phyloP scores from a whole-genome alignment of 2,329 filamentous ascomycete species.

The Colletotrichum tofieldiae region DNA sequence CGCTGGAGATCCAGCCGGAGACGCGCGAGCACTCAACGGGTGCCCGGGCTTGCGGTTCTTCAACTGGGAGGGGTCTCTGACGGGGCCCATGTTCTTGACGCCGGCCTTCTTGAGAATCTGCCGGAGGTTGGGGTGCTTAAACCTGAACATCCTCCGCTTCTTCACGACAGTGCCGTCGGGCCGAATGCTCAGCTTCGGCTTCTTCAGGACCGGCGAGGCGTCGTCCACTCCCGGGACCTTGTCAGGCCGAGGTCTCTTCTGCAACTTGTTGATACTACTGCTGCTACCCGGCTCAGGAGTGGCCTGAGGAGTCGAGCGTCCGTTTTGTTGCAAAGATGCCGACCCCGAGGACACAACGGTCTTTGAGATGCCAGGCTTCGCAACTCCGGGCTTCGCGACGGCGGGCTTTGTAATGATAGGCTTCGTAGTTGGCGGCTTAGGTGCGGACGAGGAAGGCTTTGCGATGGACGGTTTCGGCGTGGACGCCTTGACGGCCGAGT shows the following conservation, averaged over 20 bases:
- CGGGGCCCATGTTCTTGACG: slow-evolving; percentile 26
- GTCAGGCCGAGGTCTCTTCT: slow-evolving; percentile 57
- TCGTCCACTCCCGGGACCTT: slow-evolving; percentile 54
- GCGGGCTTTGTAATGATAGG: slow-evolving; percentile 46
- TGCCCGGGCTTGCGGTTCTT: slow-evolving; percentile 35
- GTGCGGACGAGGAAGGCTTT: slow-evolving; percentile 1
- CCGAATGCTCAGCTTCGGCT: slow-evolving; percentile 54
- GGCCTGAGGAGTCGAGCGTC: slow-evolving; percentile 34
- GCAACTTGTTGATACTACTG: slow-evolving; percentile 40
- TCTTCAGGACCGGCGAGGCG: slow-evolving; percentile 55
- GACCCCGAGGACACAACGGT: slow-evolving; percentile 12
- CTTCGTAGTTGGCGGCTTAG: not conserved
- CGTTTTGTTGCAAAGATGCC: slow-evolving; percentile 12
- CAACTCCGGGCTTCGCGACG: slow-evolving; percentile 16
- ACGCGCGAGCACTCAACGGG: slow-evolving; percentile 36
- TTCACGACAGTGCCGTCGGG: slow-evolving; percentile 44
- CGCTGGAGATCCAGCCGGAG: slow-evolving; percentile 50
- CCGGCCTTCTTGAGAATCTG: slow-evolving; percentile 49
- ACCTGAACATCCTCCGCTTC: slow-evolving; percentile 56
- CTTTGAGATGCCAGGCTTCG: slow-evolving; percentile 18
- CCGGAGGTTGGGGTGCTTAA: slow-evolving; percentile 54
- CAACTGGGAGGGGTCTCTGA: slow-evolving; percentile 32
- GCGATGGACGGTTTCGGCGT: slow-evolving; percentile 8
- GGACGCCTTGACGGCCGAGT: slow-evolving; percentile 24
- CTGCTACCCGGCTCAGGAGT: slow-evolving; percentile 41